phyloP scores from a whole-genome alignment of 2,329 filamentous ascomycete species.

The Beauveria scarabaeidicola region DNA sequence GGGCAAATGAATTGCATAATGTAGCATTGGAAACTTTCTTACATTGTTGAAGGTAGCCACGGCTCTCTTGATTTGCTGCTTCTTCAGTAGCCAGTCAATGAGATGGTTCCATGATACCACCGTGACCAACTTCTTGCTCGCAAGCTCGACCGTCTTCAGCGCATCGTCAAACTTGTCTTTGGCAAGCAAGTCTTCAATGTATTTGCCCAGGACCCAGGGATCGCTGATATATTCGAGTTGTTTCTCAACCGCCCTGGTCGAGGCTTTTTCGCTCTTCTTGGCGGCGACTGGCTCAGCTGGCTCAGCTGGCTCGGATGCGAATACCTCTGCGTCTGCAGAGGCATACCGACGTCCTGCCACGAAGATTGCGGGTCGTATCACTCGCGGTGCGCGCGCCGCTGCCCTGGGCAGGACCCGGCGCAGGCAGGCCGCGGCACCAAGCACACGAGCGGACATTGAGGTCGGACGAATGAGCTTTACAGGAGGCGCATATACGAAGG shows the following conservation, averaged over 20 bases:
- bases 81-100: slow-evolving; percentile 60
- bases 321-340: slow-evolving; percentile 3
- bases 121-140: slow-evolving; percentile 56
- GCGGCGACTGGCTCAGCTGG: slow-evolving; percentile 14
- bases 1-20: no score
- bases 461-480: not conserved
- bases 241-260: slow-evolving; percentile 35
- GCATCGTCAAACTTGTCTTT: slow-evolving; percentile 58
- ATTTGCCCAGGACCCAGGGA: slow-evolving; percentile 61
- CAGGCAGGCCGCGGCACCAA: slow-evolving; percentile 1
- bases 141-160: slow-evolving; percentile 55
- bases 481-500: not conserved
- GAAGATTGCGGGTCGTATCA: not conserved
- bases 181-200: slow-evolving; percentile 53
- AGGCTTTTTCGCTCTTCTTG: slow-evolving; percentile 19
- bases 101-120: slow-evolving; percentile 83
- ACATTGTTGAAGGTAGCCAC: slow-evolving; percentile 87
- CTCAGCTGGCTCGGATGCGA: slow-evolving; percentile 11
- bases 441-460: slow-evolving; percentile 5
- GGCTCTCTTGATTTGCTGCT: slow-evolving; percentile 52
- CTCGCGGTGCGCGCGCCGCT: not conserved
- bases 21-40: slow-evolving; percentile 15
- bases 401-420: not conserved
- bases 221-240: slow-evolving; percentile 60
- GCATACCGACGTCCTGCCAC: slow-evolving; percentile 14